These are phyloP conservation scores for Beta lomatogona DNA, from an alignment of 179 eudicot species.

Conservation along the genomic window DNA sequence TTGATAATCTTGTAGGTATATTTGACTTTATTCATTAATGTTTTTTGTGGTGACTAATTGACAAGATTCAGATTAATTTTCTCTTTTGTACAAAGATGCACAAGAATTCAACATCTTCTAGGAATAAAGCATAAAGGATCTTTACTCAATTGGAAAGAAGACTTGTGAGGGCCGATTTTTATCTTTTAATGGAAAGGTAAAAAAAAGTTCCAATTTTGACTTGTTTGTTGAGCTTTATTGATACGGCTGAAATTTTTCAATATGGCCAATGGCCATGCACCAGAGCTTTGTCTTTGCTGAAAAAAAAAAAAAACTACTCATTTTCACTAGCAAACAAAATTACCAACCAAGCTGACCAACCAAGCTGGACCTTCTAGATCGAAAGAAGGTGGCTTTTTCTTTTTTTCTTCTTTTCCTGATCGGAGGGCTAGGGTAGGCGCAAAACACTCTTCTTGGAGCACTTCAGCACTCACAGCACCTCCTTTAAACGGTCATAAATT, in stretches of 20 bases:
- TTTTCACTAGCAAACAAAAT: neutral
- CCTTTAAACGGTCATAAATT: neutral
- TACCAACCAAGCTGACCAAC: neutral
- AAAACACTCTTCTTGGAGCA: neutral
- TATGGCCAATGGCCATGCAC: neutral
- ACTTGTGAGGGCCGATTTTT: neutral
- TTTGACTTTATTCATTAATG: too few species aligned
- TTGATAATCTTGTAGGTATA: too few species aligned
- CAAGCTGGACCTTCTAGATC: slow-evolving; percentile 12
- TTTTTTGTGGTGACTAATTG: neutral
- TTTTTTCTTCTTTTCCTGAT: neutral
- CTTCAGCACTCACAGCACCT: neutral
- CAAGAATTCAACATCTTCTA: neutral
- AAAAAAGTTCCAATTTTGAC: neutral
- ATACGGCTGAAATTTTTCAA: neutral
- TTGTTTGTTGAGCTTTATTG: neutral
- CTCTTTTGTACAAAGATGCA: neutral
- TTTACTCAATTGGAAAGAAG: neutral
- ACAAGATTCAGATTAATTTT: neutral
- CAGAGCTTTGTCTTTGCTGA: neutral
- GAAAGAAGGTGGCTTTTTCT: neutral
- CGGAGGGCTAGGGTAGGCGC: neutral
- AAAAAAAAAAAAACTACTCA: neutral
- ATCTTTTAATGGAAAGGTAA: neutral
- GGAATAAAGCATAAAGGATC: neutral